Conservation (phyloP, 169 alveolate genomes). For the Plasmodium fragile region DNA sequence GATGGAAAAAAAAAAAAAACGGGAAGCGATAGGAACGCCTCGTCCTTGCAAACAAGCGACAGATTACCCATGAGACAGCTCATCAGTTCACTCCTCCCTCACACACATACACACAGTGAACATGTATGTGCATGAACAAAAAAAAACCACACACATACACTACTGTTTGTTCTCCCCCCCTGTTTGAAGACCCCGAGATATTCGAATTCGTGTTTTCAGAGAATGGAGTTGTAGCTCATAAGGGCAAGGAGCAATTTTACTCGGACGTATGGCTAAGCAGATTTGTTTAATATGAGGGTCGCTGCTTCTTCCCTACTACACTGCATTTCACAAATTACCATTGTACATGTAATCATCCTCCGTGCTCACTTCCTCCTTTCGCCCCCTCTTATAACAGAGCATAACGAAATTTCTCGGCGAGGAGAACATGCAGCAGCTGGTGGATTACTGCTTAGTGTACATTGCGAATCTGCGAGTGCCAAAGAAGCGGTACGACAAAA, state of each 20-base stretch:
- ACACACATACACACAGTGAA: neutral
- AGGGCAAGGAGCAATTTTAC: slow-evolving; percentile 85
- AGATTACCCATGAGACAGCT: neutral
- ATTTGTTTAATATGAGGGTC: neutral
- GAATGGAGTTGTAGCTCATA: slow-evolving; percentile 92
- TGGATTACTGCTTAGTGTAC: slow-evolving; percentile 91
- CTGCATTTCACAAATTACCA: no score
- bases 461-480: slow-evolving; percentile 95
- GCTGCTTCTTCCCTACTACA: neutral
- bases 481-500: slow-evolving; percentile 87
- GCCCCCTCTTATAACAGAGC: slow-evolving; percentile 74
- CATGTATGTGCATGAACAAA: neutral
- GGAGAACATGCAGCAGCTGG: slow-evolving; percentile 87
- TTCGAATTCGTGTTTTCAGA: slow-evolving; percentile 91
- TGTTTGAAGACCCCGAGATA: slow-evolving; percentile 58
- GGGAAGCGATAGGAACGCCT: neutral
- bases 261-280: slow-evolving; percentile 64
- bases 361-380: neutral
- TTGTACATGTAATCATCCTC: neutral
- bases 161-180: neutral
- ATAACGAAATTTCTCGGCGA: slow-evolving; percentile 88
- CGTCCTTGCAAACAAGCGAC: neutral
- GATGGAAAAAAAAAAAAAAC: slow-evolving; percentile 6
- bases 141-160: neutral
- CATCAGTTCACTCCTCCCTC: neutral